phyloP scores from a whole-genome alignment of 805 yeast species.

The Clavispora asparagi region DNA sequence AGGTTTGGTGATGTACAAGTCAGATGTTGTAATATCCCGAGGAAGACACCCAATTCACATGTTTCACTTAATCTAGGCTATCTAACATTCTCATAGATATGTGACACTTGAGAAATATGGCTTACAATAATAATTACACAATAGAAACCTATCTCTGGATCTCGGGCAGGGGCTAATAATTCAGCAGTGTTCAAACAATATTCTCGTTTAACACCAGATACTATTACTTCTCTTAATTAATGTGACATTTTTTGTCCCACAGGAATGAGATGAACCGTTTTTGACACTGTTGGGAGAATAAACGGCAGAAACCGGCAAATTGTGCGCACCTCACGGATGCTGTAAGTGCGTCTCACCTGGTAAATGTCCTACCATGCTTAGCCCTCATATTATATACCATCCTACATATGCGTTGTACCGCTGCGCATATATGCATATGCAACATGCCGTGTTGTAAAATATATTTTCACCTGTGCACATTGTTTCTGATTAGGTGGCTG shows the following conservation, averaged over 20 bases:
- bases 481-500: background rate
- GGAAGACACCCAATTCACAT: background rate
- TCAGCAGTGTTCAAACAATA: background rate
- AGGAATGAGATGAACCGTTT: too few relatives aligned
- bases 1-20: background rate
- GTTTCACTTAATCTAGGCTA: background rate
- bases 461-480: background rate
- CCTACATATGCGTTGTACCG: background rate
- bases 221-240: too few relatives aligned
- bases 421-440: background rate
- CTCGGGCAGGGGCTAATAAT: background rate
- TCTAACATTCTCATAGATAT: background rate
- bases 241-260: too few relatives aligned
- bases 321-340: background rate
- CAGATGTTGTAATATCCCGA: background rate
- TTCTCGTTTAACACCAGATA: too few relatives aligned
- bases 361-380: background rate
- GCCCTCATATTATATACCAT: background rate
- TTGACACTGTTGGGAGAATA: too few relatives aligned
- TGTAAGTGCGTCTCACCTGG: background rate
- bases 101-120: background rate
- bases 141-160: background rate
- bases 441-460: background rate
- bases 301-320: background rate
- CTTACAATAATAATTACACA: background rate